Percentiles rank a stretch among this genome's conserved stretches.
phyloP scores from a whole-genome alignment of 2,329 filamentous ascomycete species.

The Volutella citrinella region DNA sequence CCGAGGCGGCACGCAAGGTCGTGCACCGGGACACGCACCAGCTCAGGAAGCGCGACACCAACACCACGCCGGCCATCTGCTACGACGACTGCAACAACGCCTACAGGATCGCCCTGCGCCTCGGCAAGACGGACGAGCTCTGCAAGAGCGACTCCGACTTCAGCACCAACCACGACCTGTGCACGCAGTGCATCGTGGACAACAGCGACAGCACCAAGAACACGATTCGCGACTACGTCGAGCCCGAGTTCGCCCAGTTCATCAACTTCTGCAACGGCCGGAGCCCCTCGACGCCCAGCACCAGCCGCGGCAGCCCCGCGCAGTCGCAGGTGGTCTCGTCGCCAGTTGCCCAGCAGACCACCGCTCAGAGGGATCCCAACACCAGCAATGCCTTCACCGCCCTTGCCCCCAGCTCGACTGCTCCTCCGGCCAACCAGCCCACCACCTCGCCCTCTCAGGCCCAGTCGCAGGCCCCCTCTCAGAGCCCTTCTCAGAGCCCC shows the following conservation, averaged over 20 bases:
- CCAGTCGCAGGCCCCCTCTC: too few species aligned
- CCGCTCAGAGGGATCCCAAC: constrained; percentile 23
- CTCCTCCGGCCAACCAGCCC: too few species aligned
- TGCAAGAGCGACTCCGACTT: constrained; percentile 46
- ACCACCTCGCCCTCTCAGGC: too few species aligned
- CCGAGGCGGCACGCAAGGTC: too few species aligned
- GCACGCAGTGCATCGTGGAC: constrained; percentile 39
- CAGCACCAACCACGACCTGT: constrained; percentile 30
- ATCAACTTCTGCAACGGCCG: constrained; percentile 41
- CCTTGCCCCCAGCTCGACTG: constrained; percentile 16
- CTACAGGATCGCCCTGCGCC: constrained; percentile 40
- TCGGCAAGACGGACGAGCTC: constrained; percentile 46
- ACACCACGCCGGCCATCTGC: constrained; percentile 45
- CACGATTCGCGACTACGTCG: constrained; percentile 32
- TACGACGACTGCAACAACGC: constrained; percentile 51
- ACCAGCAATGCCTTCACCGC: constrained; percentile 19
- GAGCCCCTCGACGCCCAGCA: too few species aligned
- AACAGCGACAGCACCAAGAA: constrained; percentile 25
- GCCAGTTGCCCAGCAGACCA: too few species aligned
- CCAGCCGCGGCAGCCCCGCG: too few species aligned
- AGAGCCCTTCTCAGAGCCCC: too few species aligned
- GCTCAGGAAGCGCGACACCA: constrained; percentile 18
- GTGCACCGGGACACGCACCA: constrained; percentile 6
- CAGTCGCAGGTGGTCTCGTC: too few species aligned
- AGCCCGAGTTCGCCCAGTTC: constrained; percentile 41